These are phyloP conservation scores for Triticum timopheevii DNA, from an alignment of 176 grass and related monocot species.

Conservation along the genomic window DNA sequence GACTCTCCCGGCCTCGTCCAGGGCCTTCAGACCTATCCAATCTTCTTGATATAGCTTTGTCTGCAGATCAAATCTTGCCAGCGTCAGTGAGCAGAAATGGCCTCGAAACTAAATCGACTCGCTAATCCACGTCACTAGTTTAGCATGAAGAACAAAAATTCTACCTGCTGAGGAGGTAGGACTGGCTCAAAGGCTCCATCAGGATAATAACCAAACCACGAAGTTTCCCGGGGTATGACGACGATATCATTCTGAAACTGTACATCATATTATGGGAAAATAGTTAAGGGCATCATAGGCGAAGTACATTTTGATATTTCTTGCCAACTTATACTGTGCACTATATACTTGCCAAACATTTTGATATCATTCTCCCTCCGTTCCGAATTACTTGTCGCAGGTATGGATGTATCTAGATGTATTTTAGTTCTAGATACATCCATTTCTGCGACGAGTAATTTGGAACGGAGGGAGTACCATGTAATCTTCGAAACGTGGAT, in stretches of 20 bases:
- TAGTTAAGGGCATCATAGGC: background rate
- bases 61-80: slow-evolving; percentile 34
- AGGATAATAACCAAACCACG: slow-evolving; percentile 97
- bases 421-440: no score
- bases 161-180: slow-evolving; percentile 61
- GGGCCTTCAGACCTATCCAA: slow-evolving; percentile 78
- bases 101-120: background rate
- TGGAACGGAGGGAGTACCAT: background rate
- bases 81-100: background rate
- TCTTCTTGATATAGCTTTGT: slow-evolving; percentile 82
- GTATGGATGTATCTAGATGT: no score
- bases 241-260: slow-evolving; percentile 78
- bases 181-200: slow-evolving; percentile 71
- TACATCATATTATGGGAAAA: background rate
- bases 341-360: no score
- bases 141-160: background rate
- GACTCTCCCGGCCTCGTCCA: slow-evolving; percentile 80
- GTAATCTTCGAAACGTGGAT: background rate
- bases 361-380: no score
- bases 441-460: no score
- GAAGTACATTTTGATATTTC: background rate
- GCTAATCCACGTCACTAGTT: background rate
- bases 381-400: no score
- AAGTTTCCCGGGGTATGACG: slow-evolving; percentile 83
- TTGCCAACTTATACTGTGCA: background rate